A percentile compares a stretch with the other conserved stretches of the same genome.
phyloP scores from a whole-genome alignment of 805 yeast species.

The Starmera pachycereana region DNA sequence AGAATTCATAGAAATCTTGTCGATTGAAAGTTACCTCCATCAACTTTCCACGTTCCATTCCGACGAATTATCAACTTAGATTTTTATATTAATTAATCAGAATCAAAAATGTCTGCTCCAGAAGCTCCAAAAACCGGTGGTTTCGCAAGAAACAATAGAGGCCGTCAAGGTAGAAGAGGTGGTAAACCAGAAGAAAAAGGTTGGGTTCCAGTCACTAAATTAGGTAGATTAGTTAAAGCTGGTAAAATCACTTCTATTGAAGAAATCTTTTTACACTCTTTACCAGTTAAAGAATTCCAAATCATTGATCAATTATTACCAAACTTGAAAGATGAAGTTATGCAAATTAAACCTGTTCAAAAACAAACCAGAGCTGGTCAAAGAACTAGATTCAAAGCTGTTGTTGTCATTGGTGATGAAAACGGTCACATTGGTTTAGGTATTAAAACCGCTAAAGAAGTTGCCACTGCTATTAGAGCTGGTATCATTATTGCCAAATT shows the following conservation, averaged over 20 bases:
- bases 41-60: slow-evolving; percentile 44
- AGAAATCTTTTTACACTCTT: slow-evolving; percentile 98
- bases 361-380: slow-evolving; percentile 99
- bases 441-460: slow-evolving; percentile 99
- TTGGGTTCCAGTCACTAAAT: slow-evolving; percentile 99
- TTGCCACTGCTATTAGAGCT: slow-evolving; percentile 99
- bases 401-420: slow-evolving; percentile 98
- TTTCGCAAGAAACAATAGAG: slow-evolving; percentile 47
- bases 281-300: slow-evolving; percentile 99
- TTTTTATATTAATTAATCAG: slow-evolving; percentile 2
- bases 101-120: slow-evolving; percentile 30
- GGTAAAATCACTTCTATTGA: slow-evolving; percentile 94
- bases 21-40: slow-evolving; percentile 47
- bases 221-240: slow-evolving; percentile 99
- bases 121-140: slow-evolving; percentile 40
- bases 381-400: slow-evolving; percentile 99
- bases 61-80: slow-evolving; percentile 22
- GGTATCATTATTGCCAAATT: slow-evolving; percentile 99
- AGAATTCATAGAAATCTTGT: slow-evolving; percentile 15
- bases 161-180: slow-evolving; percentile 57
- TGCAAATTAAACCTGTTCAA: slow-evolving; percentile 99
- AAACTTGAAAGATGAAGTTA: slow-evolving; percentile 93
- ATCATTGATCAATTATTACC: slow-evolving; percentile 96
- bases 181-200: slow-evolving; percentile 96
- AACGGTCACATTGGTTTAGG: slow-evolving; percentile 99